A percentile compares a stretch with the other conserved stretches of the same genome.
Evolutionary conservation across 768 basidiomycete genomes (phyloP).

Genomic region (Mycena metata): DNA sequence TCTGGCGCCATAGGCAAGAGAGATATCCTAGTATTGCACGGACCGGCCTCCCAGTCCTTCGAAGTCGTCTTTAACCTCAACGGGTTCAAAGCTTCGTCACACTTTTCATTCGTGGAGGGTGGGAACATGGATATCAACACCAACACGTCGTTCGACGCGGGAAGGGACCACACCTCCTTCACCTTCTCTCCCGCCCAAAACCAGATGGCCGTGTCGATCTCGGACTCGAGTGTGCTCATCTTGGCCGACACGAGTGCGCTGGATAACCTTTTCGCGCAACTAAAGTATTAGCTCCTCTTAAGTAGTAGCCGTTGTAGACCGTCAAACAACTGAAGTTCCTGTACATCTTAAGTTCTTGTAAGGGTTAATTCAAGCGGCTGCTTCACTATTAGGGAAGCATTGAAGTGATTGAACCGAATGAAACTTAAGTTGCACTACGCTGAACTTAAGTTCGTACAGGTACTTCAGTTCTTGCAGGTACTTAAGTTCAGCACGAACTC

Average conservation of each 20-base stretch:
- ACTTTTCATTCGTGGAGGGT: slow-evolving; percentile 15
- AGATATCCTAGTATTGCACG: slow-evolving; percentile 29
- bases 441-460: no score
- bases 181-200: slow-evolving; percentile 26
- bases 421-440: no score
- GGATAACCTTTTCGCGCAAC: no score
- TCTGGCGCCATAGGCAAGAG: slow-evolving; percentile 27
- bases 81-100: slow-evolving; percentile 15
- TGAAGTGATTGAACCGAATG: no score
- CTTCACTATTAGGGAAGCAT: no score
- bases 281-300: no score
- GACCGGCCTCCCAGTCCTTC: slow-evolving; percentile 27
- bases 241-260: slow-evolving; percentile 22
- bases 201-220: slow-evolving; percentile 23
- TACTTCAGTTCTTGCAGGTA: no score
- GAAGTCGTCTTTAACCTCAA: slow-evolving; percentile 23
- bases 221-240: slow-evolving; percentile 25
- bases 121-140: slow-evolving; percentile 24
- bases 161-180: slow-evolving; percentile 11
- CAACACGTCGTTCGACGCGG: slow-evolving; percentile 5
- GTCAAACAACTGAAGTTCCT: no score
- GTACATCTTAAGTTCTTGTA: no score
- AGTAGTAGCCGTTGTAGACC: no score
- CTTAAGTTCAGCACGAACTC: no score
- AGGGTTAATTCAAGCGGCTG: no score